A percentile compares a stretch with the other conserved stretches of the same genome.
Conservation (phyloP, 768 basidiomycete genomes). For the Tricholoma sp. region DNA sequence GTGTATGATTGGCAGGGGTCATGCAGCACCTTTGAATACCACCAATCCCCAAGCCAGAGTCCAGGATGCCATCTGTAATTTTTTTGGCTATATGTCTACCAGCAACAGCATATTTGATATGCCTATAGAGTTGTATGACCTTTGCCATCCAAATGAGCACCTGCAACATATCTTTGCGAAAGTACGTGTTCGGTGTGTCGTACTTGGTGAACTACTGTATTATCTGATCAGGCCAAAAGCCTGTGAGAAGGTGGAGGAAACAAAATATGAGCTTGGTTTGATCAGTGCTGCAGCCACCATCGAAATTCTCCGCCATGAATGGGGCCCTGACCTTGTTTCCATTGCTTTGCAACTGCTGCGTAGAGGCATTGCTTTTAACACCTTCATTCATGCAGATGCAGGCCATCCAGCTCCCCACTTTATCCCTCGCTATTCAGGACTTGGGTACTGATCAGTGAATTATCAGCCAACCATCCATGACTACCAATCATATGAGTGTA, state of each 20-base stretch:
- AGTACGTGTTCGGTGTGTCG: background rate
- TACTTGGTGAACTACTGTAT: background rate
- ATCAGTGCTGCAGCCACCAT: background rate
- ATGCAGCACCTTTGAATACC: too few species aligned
- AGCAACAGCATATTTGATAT: too few species aligned
- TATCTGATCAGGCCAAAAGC: background rate
- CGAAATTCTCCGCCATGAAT: background rate
- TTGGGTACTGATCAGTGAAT: conserved; percentile 11
- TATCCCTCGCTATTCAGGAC: conserved; percentile 3
- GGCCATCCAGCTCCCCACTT: background rate
- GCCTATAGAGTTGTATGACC: background rate
- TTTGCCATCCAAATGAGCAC: background rate
- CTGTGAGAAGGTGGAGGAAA: background rate
- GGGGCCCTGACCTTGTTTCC: background rate
- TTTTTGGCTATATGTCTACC: too few species aligned
- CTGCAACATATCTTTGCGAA: background rate
- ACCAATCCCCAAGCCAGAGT: too few species aligned
- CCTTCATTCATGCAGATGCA: background rate
- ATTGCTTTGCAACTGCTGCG: background rate
- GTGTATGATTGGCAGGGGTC: too few species aligned
- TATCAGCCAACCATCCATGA: conserved; percentile 5
- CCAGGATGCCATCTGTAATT: too few species aligned
- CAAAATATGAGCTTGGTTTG: background rate
- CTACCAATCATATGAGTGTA: too few species aligned
- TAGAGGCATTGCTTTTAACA: background rate